phyloP scores from a whole-genome alignment of 345 rosid genomes.

The Isatis tinctoria region DNA sequence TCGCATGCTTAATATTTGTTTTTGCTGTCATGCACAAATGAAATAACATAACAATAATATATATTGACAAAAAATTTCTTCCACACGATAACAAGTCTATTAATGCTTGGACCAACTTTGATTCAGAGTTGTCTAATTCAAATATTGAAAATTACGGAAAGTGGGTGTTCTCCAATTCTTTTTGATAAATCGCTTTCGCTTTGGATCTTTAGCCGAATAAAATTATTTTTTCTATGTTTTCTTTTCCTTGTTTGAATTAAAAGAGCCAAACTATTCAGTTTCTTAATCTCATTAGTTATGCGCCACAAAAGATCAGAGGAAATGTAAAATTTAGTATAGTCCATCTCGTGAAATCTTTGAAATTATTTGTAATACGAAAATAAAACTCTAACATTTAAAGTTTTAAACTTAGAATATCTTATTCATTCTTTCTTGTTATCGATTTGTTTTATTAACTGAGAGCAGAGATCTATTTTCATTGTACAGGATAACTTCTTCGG shows the following conservation, averaged over 20 bases:
- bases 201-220: conserved; percentile 19
- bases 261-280: neutral
- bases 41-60: conserved; percentile 8
- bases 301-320: neutral
- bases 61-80: conserved; percentile 14
- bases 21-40: conserved; percentile 37
- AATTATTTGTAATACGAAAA: neutral
- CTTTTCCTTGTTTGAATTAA: conserved; percentile 4
- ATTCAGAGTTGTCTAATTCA: conserved; percentile 31
- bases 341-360: neutral
- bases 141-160: conserved; percentile 24
- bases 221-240: neutral
- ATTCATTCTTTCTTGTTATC: neutral
- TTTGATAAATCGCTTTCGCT: conserved; percentile 33
- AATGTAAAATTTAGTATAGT: neutral
- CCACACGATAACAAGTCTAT: conserved; percentile 19
- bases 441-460: neutral
- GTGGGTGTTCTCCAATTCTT: conserved; percentile 16
- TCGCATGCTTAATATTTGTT: conserved; percentile 26
- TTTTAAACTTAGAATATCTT: neutral
- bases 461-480: neutral
- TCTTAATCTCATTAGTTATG: neutral
- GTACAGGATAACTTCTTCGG: neutral
- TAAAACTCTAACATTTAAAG: neutral
- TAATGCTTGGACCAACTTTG: conserved; percentile 35